These are phyloP conservation scores for Cladobotryum mycophilum DNA, from an alignment of 2,329 filamentous ascomycete species.

Conservation along the genomic window DNA sequence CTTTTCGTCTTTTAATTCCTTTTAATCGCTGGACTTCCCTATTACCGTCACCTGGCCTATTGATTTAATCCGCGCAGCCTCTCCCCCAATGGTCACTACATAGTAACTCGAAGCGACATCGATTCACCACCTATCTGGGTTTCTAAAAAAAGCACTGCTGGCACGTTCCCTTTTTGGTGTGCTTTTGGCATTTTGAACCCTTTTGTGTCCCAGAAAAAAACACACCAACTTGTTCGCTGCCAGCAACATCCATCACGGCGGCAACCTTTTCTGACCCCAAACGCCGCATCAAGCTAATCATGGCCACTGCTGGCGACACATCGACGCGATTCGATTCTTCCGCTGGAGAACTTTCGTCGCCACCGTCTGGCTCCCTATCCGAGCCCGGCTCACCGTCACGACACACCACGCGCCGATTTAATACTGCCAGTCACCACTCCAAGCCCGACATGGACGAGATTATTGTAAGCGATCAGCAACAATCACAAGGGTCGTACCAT, in stretches of 20 bases:
- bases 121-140: too few species aligned
- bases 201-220: too few species aligned
- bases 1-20: not conserved
- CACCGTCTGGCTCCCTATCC: slow-evolving; percentile 44
- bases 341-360: slow-evolving; percentile 44
- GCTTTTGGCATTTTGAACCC: too few species aligned
- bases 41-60: too few species aligned
- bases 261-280: not conserved
- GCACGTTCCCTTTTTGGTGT: too few species aligned
- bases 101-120: too few species aligned
- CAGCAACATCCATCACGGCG: not conserved
- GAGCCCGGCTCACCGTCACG: slow-evolving; percentile 42
- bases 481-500: slow-evolving; percentile 16
- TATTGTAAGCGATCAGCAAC: slow-evolving; percentile 33
- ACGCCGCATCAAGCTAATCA: slow-evolving; percentile 12
- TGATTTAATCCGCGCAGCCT: too few species aligned
- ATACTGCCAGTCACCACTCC: slow-evolving; percentile 19
- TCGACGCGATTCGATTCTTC: slow-evolving; percentile 41
- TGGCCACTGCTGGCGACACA: slow-evolving; percentile 26
- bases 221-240: not conserved
- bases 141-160: too few species aligned
- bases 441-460: slow-evolving; percentile 43
- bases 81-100: too few species aligned
- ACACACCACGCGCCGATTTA: slow-evolving; percentile 22
- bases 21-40: too few species aligned